Evolutionary conservation across 352 stramenopile genomes (phyloP), one percentile per base, ranked within the genome.

Genomic region (Pythium vanterpoolii): DNA sequence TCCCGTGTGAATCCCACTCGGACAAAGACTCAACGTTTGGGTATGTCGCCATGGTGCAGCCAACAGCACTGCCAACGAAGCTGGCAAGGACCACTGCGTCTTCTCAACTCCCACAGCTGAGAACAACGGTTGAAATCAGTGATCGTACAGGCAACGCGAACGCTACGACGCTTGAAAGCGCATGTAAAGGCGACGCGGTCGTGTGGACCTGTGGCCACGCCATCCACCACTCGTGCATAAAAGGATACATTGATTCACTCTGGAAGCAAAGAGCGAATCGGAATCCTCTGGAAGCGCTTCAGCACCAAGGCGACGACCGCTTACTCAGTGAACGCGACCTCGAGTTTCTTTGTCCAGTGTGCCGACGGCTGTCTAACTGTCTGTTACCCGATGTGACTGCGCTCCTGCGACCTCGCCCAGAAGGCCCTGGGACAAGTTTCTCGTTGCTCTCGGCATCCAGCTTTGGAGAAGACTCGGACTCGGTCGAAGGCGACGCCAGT

Each of bases 281-380:
- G 21, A 71, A 66, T 31, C 62, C 73, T 4, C 56, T 82, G 9
- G 80, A 87, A 18, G 62, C 69, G 19, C 43, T 71, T 14, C 49
- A 60, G 18, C 55, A 64, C 19, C 72, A 71, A 54, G 67, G 71
- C 9, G 79, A 91, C 38, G 82, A 89, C 30, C 77, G 83, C 0
- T 57, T 91, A 24, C 57, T 91, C 5, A 86, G 76, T 60, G 76
- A 89, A 53, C 74, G 77, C 2, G 78, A 90, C 39, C 66, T 76
- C 36, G 82, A 94, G 61, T 94, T 91, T 55, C 60, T 88, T 36
- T 94, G 85, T 56, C 85, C 85, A 3, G 79, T 91, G 16, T 94
- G 85, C 43, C 73, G 85, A 14, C 75, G 85, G 9, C 68, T 94
- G 6, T 87, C 80, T 1, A 94, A 92, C 60, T 90, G 74, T 36